Base-by-base conservation (phyloP, 805 yeast species). In the Metschnikowia chrysomelidarum region DNA sequence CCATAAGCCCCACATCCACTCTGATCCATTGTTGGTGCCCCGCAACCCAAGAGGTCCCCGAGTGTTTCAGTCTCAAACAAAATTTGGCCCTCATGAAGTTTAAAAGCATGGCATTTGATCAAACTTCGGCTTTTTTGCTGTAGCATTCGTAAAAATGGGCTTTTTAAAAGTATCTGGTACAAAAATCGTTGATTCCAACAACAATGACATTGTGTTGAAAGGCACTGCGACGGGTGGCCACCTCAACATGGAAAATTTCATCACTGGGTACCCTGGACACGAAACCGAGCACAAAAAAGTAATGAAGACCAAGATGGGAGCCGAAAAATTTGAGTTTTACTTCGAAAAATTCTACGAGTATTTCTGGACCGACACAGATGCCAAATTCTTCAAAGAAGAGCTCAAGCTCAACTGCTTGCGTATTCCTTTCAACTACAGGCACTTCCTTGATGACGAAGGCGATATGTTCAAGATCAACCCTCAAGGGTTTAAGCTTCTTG, bases 231-330 rank as follows among this genome's bases (percentile, higher is more conserved):
- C 58, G 19, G 77, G 77, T 29, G 76, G 76, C 27, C 74, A 67
- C 40, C 62, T 73, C 41, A 73, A 73, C 51, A 73, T 73, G 77
- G 78, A 73, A 52, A 73, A 73, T 53, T 73, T 73, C 64, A 73
- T 73, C 45, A 73, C 76, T 18, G 78, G 78, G 4, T 73, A 66
- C 42, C 75, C 77, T 8, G 78, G 78, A 3, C 75, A 68, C 44
- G 78, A 73, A 47, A 62, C 73, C 14, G 76, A 73, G 46, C 75
- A 71, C 46, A 71, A 71, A 48, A 43, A 55, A 29, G 71, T 69
- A 1, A 38, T 73, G 36, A 46, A 52, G 41, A 38, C 49, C 29
- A 64, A 52, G 27, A 62, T 73, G 42, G 78, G 78, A 27, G 46
- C 64, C 35, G 75, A 71, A 40, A 73, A 73, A 47, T 67, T 59